A percentile compares a stretch with the other conserved stretches of the same genome.
Evolutionary conservation across 495 filamentous ascomycete species (phyloP).

Genomic region (Neurospora hispaniola): DNA sequence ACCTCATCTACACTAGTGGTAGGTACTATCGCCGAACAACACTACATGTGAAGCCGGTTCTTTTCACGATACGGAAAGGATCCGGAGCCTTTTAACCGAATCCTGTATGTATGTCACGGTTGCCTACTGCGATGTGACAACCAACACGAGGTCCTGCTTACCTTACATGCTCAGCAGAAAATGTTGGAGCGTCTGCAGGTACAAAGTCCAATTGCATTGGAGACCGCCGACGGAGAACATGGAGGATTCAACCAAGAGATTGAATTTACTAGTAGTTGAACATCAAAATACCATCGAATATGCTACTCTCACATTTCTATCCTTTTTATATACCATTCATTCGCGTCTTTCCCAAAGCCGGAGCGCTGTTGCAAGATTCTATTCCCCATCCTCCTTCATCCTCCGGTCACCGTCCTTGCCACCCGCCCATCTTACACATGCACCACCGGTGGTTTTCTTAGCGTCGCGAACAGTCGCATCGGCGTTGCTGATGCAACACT

Average conservation of each 20-base stretch:
- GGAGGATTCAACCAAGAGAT: background rate
- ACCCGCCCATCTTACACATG: background rate
- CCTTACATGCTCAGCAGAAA: background rate
- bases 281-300: background rate
- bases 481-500: background rate
- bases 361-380: background rate
- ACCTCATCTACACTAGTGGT: too few species aligned
- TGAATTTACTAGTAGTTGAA: background rate
- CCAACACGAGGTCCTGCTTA: background rate
- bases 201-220: background rate
- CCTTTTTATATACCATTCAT: background rate
- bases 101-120: background rate
- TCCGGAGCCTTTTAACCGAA: background rate
- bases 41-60: background rate
- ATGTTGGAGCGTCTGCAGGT: background rate
- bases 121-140: background rate
- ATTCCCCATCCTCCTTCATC: background rate
- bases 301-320: background rate
- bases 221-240: background rate
- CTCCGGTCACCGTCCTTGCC: background rate
- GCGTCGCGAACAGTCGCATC: background rate
- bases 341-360: background rate
- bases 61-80: background rate
- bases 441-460: background rate
- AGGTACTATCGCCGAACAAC: background rate